phyloP scores from a whole-genome alignment of 306 rosid species.

The Rosa multiflora region DNA sequence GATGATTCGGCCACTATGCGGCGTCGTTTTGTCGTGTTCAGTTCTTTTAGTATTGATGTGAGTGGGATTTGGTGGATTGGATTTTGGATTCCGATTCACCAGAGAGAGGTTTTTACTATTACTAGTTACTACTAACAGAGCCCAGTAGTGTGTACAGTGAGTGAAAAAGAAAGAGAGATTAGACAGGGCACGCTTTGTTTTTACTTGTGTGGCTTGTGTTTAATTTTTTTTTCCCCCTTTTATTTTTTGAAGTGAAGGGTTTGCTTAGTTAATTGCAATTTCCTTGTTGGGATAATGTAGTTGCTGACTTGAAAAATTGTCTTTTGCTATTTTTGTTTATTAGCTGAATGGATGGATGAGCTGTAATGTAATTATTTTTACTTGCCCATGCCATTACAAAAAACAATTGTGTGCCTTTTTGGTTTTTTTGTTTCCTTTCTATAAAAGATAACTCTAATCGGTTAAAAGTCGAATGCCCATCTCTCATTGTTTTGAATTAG shows the following conservation, averaged over 20 bases:
- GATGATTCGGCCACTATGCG: neutral
- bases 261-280: neutral
- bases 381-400: neutral
- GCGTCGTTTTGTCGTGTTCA: neutral
- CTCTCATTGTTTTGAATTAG: too few species aligned
- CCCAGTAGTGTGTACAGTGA: slow-evolving; percentile 49
- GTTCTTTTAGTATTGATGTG: neutral
- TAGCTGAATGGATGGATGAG: neutral
- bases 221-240: slow-evolving; percentile 31
- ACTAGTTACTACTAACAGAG: slow-evolving; percentile 43
- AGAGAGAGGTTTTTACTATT: slow-evolving; percentile 18
- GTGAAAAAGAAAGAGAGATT: neutral
- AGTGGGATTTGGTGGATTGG: slow-evolving; percentile 11
- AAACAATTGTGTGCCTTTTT: neutral
- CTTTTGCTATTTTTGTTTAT: neutral
- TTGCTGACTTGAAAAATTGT: neutral
- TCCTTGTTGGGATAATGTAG: neutral
- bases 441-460: too few species aligned
- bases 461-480: too few species aligned
- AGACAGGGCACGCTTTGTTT: slow-evolving; percentile 31
- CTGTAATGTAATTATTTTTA: neutral
- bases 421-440: too few species aligned
- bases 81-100: slow-evolving; percentile 2
- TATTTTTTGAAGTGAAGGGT: slow-evolving; percentile 42
- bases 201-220: slow-evolving; percentile 55